Evolutionary conservation across 1,284 basidiomycete genomes (phyloP).

Genomic region (Tetrapyrgos nigripes): DNA sequence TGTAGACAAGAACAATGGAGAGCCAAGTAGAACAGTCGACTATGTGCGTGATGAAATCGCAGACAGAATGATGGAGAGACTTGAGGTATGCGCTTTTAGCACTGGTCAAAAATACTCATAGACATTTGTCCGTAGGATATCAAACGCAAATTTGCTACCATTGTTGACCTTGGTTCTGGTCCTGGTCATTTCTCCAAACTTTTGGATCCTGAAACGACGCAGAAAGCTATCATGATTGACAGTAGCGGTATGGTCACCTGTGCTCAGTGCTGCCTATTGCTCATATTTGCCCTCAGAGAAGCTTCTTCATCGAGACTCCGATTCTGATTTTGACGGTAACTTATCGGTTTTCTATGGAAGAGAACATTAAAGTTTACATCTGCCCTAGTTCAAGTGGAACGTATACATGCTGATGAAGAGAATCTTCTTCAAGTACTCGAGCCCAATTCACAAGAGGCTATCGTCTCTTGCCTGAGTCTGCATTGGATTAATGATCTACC

Average conservation of each 20-base stretch:
- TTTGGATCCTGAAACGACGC: slow-evolving; percentile 74
- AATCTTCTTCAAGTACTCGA: slow-evolving; percentile 67
- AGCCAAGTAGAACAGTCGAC: slow-evolving; percentile 82
- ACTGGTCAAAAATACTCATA: slow-evolving; percentile 1
- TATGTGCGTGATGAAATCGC: slow-evolving; percentile 93
- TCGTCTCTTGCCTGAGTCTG: slow-evolving; percentile 90
- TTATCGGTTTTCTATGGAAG: slow-evolving; percentile 5
- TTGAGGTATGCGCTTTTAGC: slow-evolving; percentile 59
- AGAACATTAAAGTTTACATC: slow-evolving; percentile 3
- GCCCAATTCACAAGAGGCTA: slow-evolving; percentile 86
- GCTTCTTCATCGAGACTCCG: slow-evolving; percentile 75
- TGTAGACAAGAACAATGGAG: slow-evolving; percentile 60
- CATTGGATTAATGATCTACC: slow-evolving; percentile 99
- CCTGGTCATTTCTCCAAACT: slow-evolving; percentile 91
- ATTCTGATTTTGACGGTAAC: slow-evolving; percentile 79
- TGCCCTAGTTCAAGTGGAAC: slow-evolving; percentile 68
- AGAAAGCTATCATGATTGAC: slow-evolving; percentile 89
- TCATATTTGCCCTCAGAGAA: slow-evolving; percentile 47
- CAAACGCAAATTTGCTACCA: slow-evolving; percentile 79
- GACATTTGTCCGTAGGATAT: slow-evolving; percentile 72
- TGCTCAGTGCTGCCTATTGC: not conserved
- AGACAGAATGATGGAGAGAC: slow-evolving; percentile 88
- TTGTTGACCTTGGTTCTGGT: slow-evolving; percentile 95
- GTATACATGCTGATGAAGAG: slow-evolving; percentile 84
- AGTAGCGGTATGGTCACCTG: slow-evolving; percentile 67